These are phyloP conservation scores for Ochetophila trinervis DNA, from an alignment of 306 rosid species.

Conservation along the genomic window DNA sequence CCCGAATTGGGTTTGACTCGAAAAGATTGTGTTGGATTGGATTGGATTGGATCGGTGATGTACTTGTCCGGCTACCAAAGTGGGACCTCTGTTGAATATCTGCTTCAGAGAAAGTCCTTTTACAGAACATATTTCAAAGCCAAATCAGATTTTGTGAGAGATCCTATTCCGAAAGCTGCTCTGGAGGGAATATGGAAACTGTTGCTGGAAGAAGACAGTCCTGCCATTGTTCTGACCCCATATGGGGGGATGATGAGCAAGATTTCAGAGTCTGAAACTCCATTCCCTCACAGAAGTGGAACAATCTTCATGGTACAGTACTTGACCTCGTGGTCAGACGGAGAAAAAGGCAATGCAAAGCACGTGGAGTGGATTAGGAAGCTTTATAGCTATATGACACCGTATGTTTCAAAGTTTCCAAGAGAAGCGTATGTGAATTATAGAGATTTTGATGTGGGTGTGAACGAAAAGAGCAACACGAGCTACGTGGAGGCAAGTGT, in stretches of 20 bases:
- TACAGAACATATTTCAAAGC: conserved; percentile 1
- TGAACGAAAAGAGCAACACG: conserved; percentile 51
- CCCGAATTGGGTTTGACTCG: conserved; percentile 66
- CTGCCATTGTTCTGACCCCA: not conserved
- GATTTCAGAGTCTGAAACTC: conserved; percentile 4
- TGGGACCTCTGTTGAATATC: conserved; percentile 4
- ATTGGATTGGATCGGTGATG: conserved; percentile 66
- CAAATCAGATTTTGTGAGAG: conserved; percentile 1
- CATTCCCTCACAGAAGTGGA: conserved; percentile 25
- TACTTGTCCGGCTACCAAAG: conserved; percentile 2
- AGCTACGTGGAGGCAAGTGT: conserved; percentile 44
- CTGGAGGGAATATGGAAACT: not conserved
- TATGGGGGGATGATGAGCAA: conserved; percentile 24
- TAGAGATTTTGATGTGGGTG: conserved; percentile 82
- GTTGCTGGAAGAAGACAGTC: not conserved
- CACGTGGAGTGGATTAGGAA: conserved; percentile 68
- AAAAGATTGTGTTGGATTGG: conserved; percentile 54
- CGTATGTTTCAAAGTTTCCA: conserved; percentile 65
- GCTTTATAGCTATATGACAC: conserved; percentile 66
- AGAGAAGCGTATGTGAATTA: conserved; percentile 83
- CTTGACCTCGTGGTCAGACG: not conserved
- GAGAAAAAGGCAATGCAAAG: not conserved
- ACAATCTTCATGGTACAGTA: conserved; percentile 5
- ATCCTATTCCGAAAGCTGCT: conserved; percentile 1
- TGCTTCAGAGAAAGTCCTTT: not conserved